phyloP scores from a whole-genome alignment of 2,329 filamentous ascomycete species.

The Neopestalotiopsis sp. region DNA sequence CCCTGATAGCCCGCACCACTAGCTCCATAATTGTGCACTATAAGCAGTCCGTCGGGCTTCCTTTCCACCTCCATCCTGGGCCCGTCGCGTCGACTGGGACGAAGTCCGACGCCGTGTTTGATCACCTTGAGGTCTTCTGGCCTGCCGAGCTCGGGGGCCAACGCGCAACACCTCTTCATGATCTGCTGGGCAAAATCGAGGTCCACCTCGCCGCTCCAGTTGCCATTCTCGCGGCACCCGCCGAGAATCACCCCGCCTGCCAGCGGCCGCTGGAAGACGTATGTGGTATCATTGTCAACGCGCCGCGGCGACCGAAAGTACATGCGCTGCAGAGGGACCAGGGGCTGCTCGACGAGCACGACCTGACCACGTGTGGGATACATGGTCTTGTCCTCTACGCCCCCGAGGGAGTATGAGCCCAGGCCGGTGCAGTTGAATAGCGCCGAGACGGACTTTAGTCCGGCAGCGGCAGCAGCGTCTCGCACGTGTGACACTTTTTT shows the following conservation, averaged over 20 bases:
- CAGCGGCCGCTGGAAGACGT: slow-evolving; percentile 49
- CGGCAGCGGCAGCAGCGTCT: too few species aligned
- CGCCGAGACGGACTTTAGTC: slow-evolving; percentile 40
- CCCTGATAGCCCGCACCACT: slow-evolving; percentile 35
- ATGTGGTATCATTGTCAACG: slow-evolving; percentile 46
- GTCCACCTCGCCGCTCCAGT: slow-evolving; percentile 38
- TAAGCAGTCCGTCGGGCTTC: slow-evolving; percentile 21
- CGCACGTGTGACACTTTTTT: too few species aligned
- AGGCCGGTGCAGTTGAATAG: slow-evolving; percentile 7
- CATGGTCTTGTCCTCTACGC: slow-evolving; percentile 33
- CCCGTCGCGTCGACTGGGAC: slow-evolving; percentile 35
- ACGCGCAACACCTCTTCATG: slow-evolving; percentile 38
- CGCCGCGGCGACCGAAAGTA: slow-evolving; percentile 47
- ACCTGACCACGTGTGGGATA: slow-evolving; percentile 39
- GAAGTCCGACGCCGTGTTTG: slow-evolving; percentile 39
- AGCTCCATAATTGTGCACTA: slow-evolving; percentile 37
- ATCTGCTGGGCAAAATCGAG: slow-evolving; percentile 39
- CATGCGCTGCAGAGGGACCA: slow-evolving; percentile 44
- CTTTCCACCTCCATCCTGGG: slow-evolving; percentile 38
- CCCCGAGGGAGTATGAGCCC: slow-evolving; percentile 25
- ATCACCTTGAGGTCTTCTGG: slow-evolving; percentile 40
- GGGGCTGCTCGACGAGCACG: slow-evolving; percentile 43
- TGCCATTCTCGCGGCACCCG: slow-evolving; percentile 38
- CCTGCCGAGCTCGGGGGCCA: slow-evolving; percentile 39
- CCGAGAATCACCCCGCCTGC: slow-evolving; percentile 40